These are phyloP conservation scores for Saccharomyces mikatae DNA, from an alignment of 805 yeast species.

Conservation along the genomic window DNA sequence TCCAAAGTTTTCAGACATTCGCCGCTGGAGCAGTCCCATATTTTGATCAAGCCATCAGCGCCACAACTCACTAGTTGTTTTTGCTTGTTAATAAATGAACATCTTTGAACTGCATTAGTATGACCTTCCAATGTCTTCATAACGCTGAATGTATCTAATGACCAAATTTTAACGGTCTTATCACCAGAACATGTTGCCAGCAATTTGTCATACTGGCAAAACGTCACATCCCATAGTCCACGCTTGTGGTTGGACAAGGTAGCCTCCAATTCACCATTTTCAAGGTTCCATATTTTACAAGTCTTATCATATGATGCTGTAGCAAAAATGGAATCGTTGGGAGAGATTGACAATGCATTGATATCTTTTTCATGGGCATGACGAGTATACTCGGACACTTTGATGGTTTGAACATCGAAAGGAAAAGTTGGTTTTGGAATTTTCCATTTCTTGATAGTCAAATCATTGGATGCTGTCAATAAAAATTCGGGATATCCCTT, in stretches of 20 bases:
- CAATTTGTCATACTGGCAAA: constrained; percentile 70
- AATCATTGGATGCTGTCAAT: constrained; percentile 77
- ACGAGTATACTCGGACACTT: constrained; percentile 76
- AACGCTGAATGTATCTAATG: constrained; percentile 67
- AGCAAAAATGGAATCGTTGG: constrained; percentile 80
- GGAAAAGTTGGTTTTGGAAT: constrained; percentile 43
- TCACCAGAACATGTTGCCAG: constrained; percentile 88
- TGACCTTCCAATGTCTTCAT: constrained; percentile 86
- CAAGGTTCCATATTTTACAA: constrained; percentile 81
- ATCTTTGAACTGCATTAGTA: constrained; percentile 83
- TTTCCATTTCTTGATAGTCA: constrained; percentile 80
- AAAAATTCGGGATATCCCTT: constrained; percentile 52
- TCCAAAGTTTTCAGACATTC: constrained; percentile 82
- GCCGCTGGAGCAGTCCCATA: constrained; percentile 75
- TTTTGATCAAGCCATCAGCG: constrained; percentile 88
- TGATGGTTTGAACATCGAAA: constrained; percentile 31
- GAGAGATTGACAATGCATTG: constrained; percentile 81
- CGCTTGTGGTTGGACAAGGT: constrained; percentile 84
- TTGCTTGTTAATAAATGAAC: constrained; percentile 56
- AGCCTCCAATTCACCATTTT: constrained; percentile 80
- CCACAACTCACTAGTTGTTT: constrained; percentile 67
- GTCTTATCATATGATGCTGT: constrained; percentile 92
- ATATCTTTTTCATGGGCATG: constrained; percentile 96
- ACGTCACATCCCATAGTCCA: constrained; percentile 87
- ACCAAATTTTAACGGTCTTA: constrained; percentile 85